A percentile compares a stretch with the other conserved stretches of the same genome.
These are phyloP conservation scores for Vanderwaltozyma verrucispora DNA, from an alignment of 805 yeast species.

Conservation along the genomic window DNA sequence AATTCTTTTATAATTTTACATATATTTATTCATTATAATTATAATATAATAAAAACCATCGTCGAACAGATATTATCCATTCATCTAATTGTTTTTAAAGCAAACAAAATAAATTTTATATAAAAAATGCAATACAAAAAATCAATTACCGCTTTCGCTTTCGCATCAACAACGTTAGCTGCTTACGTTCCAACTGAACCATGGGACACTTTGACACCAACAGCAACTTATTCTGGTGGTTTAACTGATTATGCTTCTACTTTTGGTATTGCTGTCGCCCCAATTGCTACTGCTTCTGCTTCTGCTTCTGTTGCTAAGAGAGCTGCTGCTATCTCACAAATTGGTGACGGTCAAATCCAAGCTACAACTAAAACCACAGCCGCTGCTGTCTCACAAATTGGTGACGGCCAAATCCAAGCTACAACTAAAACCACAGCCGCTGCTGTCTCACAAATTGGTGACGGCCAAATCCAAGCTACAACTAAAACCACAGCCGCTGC, in stretches of 20 bases:
- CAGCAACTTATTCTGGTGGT: conserved; percentile 29
- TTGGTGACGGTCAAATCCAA: conserved; percentile 39
- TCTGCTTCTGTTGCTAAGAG: conserved; percentile 26
- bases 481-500: conserved; percentile 21
- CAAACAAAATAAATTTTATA: neutral
- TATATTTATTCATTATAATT: too few species aligned
- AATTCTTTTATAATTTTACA: too few species aligned
- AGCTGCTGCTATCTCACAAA: conserved; percentile 33
- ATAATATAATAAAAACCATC: too few species aligned
- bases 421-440: conserved; percentile 24
- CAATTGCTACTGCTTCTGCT: conserved; percentile 24
- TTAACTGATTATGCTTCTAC: conserved; percentile 28
- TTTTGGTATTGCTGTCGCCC: conserved; percentile 35
- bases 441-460: conserved; percentile 33
- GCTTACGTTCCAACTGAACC: conserved; percentile 25
- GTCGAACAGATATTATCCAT: too few species aligned
- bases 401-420: conserved; percentile 30
- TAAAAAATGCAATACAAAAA: conserved; percentile 13
- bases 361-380: conserved; percentile 26
- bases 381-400: conserved; percentile 26
- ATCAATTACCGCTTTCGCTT: conserved; percentile 20
- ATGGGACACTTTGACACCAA: conserved; percentile 35
- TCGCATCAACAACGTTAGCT: conserved; percentile 18
- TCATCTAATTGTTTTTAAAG: too few species aligned
- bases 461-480: conserved; percentile 34